Evolutionary conservation across 164 flowering plant species (phyloP), one percentile per base, ranked within the genome.

Genomic region (Platanus orientalis): DNA sequence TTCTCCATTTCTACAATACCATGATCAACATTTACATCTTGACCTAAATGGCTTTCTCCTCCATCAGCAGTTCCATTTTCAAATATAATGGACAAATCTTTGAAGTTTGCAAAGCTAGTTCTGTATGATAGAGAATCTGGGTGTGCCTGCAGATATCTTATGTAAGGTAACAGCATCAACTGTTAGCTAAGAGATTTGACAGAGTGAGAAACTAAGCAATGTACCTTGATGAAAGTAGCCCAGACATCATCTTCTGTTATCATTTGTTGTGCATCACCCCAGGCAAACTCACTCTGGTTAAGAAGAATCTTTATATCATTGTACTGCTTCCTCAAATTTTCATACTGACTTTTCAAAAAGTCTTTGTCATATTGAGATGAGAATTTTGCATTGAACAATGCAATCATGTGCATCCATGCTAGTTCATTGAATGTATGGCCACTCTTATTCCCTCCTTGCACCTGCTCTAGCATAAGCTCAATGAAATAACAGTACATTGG

Each of bases 141-240:
- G 34, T 78, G 66, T 51, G 68, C 86, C 83, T 82, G 79, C 78
- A 78, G 58, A 16, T 14, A 53, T 14, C n/a, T 26, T 25, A 0
- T 13, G 56, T 26, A 27, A 49, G 25, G 11, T 52, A 11, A 16
- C 11, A 28, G 12, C 7, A 28, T 53, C 29, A 26, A 4, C 3
- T 12, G n/a, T 2, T 26, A 20, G 32, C 27, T 12, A 34, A 5
- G n/a, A 13, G 26, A 45, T 55, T 29, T 27, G 39, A 9, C 12
- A 6, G 17, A 28, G 32, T 17, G 30, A n/a, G n/a, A n/a, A n/a
- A n/a, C n/a, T n/a, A n/a, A 17, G 13, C 3, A 26, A 32, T 0
- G 32, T 32, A 82, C 86, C 83, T 82, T 69, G 13, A 60, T 65
- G 58, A 72, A 82, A 58, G 73, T 73, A 66, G 80, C 82, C 86